A percentile compares a stretch with the other conserved stretches of the same genome.
Conservation (phyloP, 805 yeast species). For the Candida odintsovae region DNA sequence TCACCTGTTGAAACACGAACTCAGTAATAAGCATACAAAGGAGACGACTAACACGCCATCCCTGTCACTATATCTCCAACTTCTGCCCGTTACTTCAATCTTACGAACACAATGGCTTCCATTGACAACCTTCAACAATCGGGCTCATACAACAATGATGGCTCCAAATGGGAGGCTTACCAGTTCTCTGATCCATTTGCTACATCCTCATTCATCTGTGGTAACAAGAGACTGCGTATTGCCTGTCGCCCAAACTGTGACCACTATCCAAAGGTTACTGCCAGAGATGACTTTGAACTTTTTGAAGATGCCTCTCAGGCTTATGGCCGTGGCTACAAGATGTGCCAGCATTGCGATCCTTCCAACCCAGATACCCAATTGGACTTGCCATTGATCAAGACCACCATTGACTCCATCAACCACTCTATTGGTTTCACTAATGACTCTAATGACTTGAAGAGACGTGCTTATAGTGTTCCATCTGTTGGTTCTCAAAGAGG, state of each 20-base stretch:
- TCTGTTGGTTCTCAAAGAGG: slow-evolving; percentile 10
- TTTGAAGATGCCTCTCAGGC: slow-evolving; percentile 39
- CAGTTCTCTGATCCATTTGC: slow-evolving; percentile 65
- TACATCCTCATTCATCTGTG: slow-evolving; percentile 49
- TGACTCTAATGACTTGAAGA: slow-evolving; percentile 18
- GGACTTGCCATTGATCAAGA: slow-evolving; percentile 28
- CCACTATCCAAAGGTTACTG: slow-evolving; percentile 33
- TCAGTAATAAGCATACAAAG: too few species aligned
- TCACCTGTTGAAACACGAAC: too few species aligned
- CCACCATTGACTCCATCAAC: slow-evolving; percentile 52
- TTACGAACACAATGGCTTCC: not conserved
- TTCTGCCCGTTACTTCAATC: not conserved
- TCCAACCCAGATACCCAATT: slow-evolving; percentile 21
- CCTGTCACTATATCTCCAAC: too few species aligned
- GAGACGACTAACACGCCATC: too few species aligned
- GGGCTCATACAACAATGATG: slow-evolving; percentile 10
- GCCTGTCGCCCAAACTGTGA: slow-evolving; percentile 72
- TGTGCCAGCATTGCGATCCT: slow-evolving; percentile 57
- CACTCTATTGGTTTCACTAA: slow-evolving; percentile 46
- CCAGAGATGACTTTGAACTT: slow-evolving; percentile 37
- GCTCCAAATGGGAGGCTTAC: slow-evolving; percentile 52
- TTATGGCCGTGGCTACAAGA: slow-evolving; percentile 35
- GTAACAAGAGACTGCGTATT: slow-evolving; percentile 35
- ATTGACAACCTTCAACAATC: not conserved
- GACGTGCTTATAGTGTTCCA: slow-evolving; percentile 21